Evolutionary conservation across 208 protist genomes (phyloP).

Genomic region (Herpetomonas tarakana): DNA sequence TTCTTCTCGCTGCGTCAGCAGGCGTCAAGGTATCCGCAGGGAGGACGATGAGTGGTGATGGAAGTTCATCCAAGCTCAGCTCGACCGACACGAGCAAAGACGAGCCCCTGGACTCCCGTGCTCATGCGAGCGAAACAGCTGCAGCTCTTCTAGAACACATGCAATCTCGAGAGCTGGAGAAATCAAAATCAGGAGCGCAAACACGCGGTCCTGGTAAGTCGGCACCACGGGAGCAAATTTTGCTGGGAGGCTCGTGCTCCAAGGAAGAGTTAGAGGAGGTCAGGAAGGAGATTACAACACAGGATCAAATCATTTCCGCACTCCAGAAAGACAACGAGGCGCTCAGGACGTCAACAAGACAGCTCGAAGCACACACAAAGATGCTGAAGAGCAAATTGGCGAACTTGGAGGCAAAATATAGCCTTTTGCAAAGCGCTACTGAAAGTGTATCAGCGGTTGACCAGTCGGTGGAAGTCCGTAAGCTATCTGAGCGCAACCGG

Average conservation of each 20-base stretch:
- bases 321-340: constrained; percentile 71
- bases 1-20: too few species aligned
- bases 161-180: not conserved
- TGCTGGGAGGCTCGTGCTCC: constrained; percentile 15
- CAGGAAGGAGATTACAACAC: constrained; percentile 50
- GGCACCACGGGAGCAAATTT: not conserved
- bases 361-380: constrained; percentile 27
- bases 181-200: not conserved
- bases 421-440: constrained; percentile 46
- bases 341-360: constrained; percentile 44
- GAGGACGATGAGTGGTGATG: not conserved
- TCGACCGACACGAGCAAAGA: not conserved
- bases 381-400: constrained; percentile 46
- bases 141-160: not conserved
- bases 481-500: constrained; percentile 12
- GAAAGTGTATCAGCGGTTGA: constrained; percentile 9
- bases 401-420: constrained; percentile 68
- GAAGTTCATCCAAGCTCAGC: not conserved
- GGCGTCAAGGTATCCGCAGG: too few species aligned
- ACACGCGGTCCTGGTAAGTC: not conserved
- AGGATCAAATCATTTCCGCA: constrained; percentile 62
- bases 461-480: not conserved
- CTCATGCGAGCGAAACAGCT: not conserved
- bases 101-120: not conserved
- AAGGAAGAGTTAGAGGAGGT: constrained; percentile 25